Conservation (phyloP, 345 rosid species). For the Populus nigra region DNA sequence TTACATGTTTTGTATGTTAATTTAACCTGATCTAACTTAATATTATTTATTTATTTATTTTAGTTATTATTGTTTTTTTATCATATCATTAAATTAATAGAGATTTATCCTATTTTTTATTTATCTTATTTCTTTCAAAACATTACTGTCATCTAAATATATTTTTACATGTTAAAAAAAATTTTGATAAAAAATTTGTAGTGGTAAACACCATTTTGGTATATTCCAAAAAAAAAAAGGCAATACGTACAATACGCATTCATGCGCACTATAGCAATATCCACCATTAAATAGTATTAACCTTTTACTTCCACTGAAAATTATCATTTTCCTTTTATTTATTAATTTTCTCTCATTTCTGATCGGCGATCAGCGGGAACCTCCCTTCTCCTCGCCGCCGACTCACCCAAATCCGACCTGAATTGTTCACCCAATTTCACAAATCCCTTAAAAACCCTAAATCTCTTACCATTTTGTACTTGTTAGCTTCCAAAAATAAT, state of each 20-base stretch:
- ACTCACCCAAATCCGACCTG: slow-evolving; percentile 11
- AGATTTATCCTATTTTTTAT: too few species aligned
- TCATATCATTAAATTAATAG: too few species aligned
- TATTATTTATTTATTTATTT: too few species aligned
- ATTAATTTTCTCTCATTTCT: slow-evolving; percentile 25
- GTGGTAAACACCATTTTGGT: too few species aligned
- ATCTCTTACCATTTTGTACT: slow-evolving; percentile 10
- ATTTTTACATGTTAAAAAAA: too few species aligned
- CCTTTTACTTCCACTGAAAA: slow-evolving; percentile 45
- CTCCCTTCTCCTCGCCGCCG: slow-evolving; percentile 44
- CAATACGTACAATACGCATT: slow-evolving; percentile 31
- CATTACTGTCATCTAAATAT: too few species aligned
- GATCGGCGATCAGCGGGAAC: slow-evolving; percentile 56
- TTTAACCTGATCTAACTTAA: rapidly evolving
- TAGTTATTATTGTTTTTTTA: too few species aligned
- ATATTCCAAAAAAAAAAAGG: not conserved
- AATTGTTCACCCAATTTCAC: not conserved
- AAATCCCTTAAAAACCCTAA: slow-evolving; percentile 20
- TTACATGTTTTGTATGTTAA: too few species aligned
- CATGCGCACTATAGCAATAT: slow-evolving; percentile 24
- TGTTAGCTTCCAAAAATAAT: slow-evolving; percentile 5
- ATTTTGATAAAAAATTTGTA: too few species aligned
- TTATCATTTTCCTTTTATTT: slow-evolving; percentile 40
- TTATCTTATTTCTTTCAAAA: too few species aligned
- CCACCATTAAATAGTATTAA: slow-evolving; percentile 49